These are phyloP conservation scores for Chaetomiaceae sp. DNA, from an alignment of 2,329 filamentous ascomycete genomes.

Conservation along the genomic window DNA sequence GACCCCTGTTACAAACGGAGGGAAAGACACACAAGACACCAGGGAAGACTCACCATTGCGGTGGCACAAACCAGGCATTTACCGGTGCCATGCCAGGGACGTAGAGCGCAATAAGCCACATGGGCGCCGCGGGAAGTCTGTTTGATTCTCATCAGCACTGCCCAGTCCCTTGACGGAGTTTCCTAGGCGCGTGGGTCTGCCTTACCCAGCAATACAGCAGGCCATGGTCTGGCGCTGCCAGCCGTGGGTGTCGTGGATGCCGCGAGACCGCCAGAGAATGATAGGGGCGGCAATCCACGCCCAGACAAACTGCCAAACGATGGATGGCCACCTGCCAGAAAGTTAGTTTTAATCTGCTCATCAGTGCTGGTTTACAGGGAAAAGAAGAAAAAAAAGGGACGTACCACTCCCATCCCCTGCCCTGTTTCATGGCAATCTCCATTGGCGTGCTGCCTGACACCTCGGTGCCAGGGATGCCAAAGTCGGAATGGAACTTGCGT, in stretches of 20 bases:
- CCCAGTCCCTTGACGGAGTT: too few relatives aligned
- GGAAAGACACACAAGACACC: constrained; percentile 28
- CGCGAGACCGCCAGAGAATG: constrained; percentile 57
- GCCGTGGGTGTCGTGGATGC: constrained; percentile 60
- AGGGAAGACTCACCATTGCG: constrained; percentile 51
- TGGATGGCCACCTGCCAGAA: constrained; percentile 51
- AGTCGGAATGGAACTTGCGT: constrained; percentile 59
- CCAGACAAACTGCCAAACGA: constrained; percentile 63
- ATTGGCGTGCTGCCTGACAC: constrained; percentile 49
- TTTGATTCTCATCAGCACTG: constrained; percentile 2
- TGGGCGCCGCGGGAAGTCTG: constrained; percentile 60
- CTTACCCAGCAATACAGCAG: constrained; percentile 45
- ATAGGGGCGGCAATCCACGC: constrained; percentile 58
- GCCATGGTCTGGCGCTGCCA: constrained; percentile 61
- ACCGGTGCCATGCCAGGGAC: constrained; percentile 47
- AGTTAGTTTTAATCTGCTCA: too few relatives aligned
- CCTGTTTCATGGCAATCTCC: constrained; percentile 43
- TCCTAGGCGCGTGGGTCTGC: too few relatives aligned
- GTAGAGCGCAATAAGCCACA: constrained; percentile 61
- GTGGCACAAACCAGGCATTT: constrained; percentile 54
- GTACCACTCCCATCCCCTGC: constrained; percentile 62
- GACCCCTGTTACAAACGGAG: neutral
- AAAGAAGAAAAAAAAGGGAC: neutral
- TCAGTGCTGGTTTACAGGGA: too few relatives aligned
- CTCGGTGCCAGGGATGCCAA: constrained; percentile 58